A percentile compares a stretch with the other conserved stretches of the same genome.
Evolutionary conservation across 805 yeast genomes (phyloP).

Genomic region (Candida maltosa): DNA sequence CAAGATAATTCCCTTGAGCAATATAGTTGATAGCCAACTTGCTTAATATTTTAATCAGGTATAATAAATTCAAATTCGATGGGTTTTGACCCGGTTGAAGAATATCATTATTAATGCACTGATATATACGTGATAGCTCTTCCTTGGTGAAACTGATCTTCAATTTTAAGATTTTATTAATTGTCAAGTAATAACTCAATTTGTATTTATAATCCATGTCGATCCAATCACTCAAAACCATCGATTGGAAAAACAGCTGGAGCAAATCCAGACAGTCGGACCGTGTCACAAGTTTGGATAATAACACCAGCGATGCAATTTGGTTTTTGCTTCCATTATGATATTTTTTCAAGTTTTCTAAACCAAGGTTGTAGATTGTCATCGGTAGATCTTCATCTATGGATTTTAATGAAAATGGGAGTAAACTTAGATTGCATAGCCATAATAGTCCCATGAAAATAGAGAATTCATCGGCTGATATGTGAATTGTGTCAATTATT

Average conservation of each 20-base stretch:
- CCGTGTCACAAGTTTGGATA: slow-evolving; percentile 54
- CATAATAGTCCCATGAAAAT: slow-evolving; percentile 54
- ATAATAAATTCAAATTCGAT: slow-evolving; percentile 19
- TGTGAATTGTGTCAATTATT: slow-evolving; percentile 14
- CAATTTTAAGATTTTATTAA: slow-evolving; percentile 36
- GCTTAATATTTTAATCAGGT: slow-evolving; percentile 30
- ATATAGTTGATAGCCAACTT: slow-evolving; percentile 32
- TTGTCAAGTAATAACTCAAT: slow-evolving; percentile 39
- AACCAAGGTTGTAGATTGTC: slow-evolving; percentile 33
- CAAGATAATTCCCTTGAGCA: slow-evolving; percentile 24
- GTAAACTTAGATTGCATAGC: slow-evolving; percentile 66
- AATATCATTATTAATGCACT: slow-evolving; percentile 15
- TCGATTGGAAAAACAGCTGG: slow-evolving; percentile 20
- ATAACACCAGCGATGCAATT: slow-evolving; percentile 47
- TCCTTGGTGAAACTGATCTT: background rate
- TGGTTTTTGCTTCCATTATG: slow-evolving; percentile 55
- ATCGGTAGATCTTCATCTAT: slow-evolving; percentile 31
- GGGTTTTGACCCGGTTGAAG: slow-evolving; percentile 8
- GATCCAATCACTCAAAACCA: slow-evolving; percentile 5
- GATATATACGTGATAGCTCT: slow-evolving; percentile 12
- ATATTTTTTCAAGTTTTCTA: slow-evolving; percentile 23
- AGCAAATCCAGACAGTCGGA: slow-evolving; percentile 35
- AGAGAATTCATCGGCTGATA: slow-evolving; percentile 19
- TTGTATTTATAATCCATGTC: slow-evolving; percentile 9
- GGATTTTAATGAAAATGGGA: slow-evolving; percentile 63